These are phyloP conservation scores for Lasiodiplodia sp. DNA, from an alignment of 2,329 filamentous ascomycete species.

Conservation along the genomic window DNA sequence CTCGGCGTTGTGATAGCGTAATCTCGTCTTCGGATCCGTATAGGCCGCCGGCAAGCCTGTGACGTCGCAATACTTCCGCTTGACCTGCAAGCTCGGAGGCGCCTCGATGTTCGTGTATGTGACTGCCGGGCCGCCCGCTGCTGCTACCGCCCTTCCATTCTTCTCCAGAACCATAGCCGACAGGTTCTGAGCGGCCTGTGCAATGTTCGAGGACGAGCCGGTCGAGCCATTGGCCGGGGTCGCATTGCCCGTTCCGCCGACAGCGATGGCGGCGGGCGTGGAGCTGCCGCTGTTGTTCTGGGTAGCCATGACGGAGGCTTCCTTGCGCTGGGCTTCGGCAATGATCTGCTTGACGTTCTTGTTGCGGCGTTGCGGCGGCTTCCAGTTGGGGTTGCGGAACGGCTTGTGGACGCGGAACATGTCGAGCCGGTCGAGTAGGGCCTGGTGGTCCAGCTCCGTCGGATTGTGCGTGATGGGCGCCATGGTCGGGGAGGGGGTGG, in stretches of 20 bases:
- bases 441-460: constrained; percentile 79
- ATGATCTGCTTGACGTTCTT: constrained; percentile 98
- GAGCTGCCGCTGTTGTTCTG: constrained; percentile 81
- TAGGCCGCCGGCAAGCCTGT: constrained; percentile 93
- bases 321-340: constrained; percentile 84
- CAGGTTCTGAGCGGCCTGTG: constrained; percentile 86
- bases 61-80: constrained; percentile 93
- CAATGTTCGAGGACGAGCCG: constrained; percentile 71
- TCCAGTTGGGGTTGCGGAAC: constrained; percentile 91
- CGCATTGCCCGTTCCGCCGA: constrained; percentile 36
- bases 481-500: constrained; percentile 47
- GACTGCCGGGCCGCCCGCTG: constrained; percentile 63
- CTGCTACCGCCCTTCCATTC: constrained; percentile 54
- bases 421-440: constrained; percentile 89
- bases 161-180: constrained; percentile 90
- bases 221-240: constrained; percentile 66
- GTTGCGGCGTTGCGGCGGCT: constrained; percentile 92
- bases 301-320: constrained; percentile 86
- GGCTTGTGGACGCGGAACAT: constrained; percentile 84
- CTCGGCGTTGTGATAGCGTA: constrained; percentile 93
- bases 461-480: constrained; percentile 71
- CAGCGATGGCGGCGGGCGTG: constrained; percentile 60
- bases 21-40: constrained; percentile 89
- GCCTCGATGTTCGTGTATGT: constrained; percentile 98
- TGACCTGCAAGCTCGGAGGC: constrained; percentile 80